These are phyloP conservation scores for Candida tallmaniae DNA, from an alignment of 805 yeast genomes.

Conservation along the genomic window DNA sequence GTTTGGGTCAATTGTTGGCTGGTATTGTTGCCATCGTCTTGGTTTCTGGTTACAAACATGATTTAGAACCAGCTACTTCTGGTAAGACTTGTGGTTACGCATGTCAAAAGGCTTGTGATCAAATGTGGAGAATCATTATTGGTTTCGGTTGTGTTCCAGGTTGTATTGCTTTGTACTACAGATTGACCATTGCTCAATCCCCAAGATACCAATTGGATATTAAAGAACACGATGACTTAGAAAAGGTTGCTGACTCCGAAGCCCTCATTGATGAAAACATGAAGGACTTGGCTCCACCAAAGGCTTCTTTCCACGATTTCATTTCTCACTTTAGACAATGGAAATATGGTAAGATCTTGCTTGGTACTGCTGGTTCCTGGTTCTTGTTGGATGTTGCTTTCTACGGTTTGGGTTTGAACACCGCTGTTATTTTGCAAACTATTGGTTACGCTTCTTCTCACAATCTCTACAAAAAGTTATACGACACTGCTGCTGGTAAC, in stretches of 20 bases:
- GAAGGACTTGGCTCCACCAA: conserved; percentile 54
- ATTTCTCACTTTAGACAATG: conserved; percentile 71
- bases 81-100: conserved; percentile 57
- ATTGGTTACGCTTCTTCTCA: conserved; percentile 76
- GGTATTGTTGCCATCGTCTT: conserved; percentile 77
- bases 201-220: conserved; percentile 88
- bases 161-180: conserved; percentile 74
- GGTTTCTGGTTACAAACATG: conserved; percentile 72
- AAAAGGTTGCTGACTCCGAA: conserved; percentile 50
- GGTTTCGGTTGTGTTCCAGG: conserved; percentile 94
- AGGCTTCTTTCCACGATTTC: conserved; percentile 79
- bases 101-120: conserved; percentile 79
- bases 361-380: conserved; percentile 93
- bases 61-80: conserved; percentile 46
- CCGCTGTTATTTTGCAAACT: conserved; percentile 72
- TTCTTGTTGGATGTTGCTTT: conserved; percentile 85
- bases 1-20: conserved; percentile 89
- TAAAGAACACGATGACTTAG: conserved; percentile 50
- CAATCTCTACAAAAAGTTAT: conserved; percentile 66
- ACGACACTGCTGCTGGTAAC: conserved; percentile 86
- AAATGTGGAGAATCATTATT: conserved; percentile 89
- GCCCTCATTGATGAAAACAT: conserved; percentile 36
- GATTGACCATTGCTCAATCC: conserved; percentile 92
- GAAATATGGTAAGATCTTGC: conserved; percentile 77
- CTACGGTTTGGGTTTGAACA: conserved; percentile 83